Percentiles rank a stretch among this genome's conserved stretches.
These are phyloP conservation scores for Agaricus blazei DNA, from an alignment of 768 basidiomycete genomes.

Conservation along the genomic window DNA sequence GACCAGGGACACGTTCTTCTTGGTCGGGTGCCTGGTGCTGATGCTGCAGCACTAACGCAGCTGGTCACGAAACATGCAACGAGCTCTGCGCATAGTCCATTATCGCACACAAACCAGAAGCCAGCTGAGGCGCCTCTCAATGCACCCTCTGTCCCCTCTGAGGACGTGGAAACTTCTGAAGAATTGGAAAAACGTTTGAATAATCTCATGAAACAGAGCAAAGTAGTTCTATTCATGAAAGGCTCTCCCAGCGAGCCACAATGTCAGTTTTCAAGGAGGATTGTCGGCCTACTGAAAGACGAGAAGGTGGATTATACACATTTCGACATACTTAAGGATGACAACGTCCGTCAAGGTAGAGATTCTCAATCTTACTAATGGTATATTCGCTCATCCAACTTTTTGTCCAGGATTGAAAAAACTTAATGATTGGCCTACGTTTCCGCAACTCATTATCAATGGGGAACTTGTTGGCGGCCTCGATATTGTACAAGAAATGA, in stretches of 20 bases:
- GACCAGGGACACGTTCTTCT: conserved; percentile 84
- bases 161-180: conserved; percentile 51
- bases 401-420: conserved; percentile 52
- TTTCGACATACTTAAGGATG: conserved; percentile 83
- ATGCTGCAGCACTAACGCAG: conserved; percentile 58
- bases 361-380: conserved; percentile 4
- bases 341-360: conserved; percentile 74
- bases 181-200: conserved; percentile 62
- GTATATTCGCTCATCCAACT: neutral
- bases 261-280: conserved; percentile 83
- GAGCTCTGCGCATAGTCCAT: conserved; percentile 31
- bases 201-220: conserved; percentile 70
- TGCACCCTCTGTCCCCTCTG: conserved; percentile 10
- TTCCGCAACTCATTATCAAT: conserved; percentile 79
- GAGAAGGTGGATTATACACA: conserved; percentile 61
- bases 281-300: conserved; percentile 60
- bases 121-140: conserved; percentile 27
- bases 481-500: conserved; percentile 90
- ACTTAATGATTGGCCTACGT: conserved; percentile 89
- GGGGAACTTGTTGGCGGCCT: conserved; percentile 95
- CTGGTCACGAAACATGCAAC: conserved; percentile 55
- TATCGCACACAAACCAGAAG: conserved; percentile 44
- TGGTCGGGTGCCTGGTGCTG: conserved; percentile 72
- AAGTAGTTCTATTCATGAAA: conserved; percentile 90
- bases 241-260: conserved; percentile 71